Percentiles rank a stretch among this genome's conserved stretches.
phyloP scores from a whole-genome alignment of 805 yeast genomes.

The Starmerella riodocensis region DNA sequence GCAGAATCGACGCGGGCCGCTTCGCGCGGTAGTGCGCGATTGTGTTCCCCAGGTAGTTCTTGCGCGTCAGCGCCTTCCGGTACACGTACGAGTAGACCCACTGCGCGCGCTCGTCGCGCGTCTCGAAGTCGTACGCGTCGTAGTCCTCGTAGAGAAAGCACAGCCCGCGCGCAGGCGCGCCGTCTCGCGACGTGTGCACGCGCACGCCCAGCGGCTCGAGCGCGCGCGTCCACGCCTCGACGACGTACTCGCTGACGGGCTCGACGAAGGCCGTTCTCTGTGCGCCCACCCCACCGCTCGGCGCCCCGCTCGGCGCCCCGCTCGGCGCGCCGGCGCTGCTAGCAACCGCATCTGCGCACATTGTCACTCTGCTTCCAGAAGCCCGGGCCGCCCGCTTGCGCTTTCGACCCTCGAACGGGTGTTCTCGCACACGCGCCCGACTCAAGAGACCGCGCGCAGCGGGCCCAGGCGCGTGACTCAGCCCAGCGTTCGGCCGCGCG shows the following conservation, averaged over 20 bases:
- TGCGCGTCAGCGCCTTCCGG: conserved; percentile 81
- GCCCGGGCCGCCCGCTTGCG: too few relatives aligned
- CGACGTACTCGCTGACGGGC: conserved; percentile 16
- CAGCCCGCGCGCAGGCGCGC: neutral
- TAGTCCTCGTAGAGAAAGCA: conserved; percentile 74
- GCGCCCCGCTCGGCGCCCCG: too few relatives aligned
- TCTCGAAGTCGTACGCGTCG: conserved; percentile 72
- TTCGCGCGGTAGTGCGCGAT: conserved; percentile 63
- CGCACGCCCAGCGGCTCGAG: conserved; percentile 6
- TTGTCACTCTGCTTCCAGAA: too few relatives aligned
- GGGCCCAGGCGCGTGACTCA: too few relatives aligned
- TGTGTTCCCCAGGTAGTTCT: conserved; percentile 77
- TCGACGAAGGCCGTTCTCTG: conserved; percentile 19
- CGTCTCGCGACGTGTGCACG: neutral
- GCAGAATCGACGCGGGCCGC: conserved; percentile 53
- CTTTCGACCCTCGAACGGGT: too few relatives aligned
- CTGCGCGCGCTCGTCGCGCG: conserved; percentile 11
- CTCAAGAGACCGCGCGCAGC: too few relatives aligned
- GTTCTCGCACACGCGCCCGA: too few relatives aligned
- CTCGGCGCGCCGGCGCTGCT: too few relatives aligned
- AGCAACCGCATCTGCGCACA: too few relatives aligned
- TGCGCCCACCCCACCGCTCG: too few relatives aligned
- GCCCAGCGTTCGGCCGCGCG: too few relatives aligned
- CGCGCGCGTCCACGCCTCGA: conserved; percentile 17
- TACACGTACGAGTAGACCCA: conserved; percentile 44